Percentiles rank a stretch among this genome's conserved stretches.
Conservation (phyloP, 2,329 filamentous ascomycete genomes). For the Stemphylium lycopersici region DNA sequence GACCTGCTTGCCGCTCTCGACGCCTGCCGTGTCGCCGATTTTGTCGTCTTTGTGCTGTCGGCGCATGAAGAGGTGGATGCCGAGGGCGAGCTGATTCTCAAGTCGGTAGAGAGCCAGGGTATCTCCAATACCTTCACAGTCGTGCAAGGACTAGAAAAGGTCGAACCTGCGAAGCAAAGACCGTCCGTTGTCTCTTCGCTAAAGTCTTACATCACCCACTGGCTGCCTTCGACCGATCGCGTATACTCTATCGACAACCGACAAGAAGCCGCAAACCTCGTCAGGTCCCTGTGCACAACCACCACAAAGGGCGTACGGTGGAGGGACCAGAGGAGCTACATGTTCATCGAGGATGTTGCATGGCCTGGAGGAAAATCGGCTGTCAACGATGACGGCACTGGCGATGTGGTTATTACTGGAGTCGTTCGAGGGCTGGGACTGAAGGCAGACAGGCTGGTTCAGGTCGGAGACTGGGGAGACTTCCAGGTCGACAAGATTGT, state of each 20-base stretch:
- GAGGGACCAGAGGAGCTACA: slow-evolving; percentile 95
- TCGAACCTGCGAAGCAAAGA: slow-evolving; percentile 80
- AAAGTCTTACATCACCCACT: slow-evolving; percentile 91
- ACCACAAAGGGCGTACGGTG: slow-evolving; percentile 93
- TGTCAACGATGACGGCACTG: slow-evolving; percentile 54
- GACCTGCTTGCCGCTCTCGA: slow-evolving; percentile 81
- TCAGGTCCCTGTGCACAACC: slow-evolving; percentile 88
- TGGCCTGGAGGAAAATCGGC: slow-evolving; percentile 64
- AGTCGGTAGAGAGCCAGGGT: slow-evolving; percentile 89
- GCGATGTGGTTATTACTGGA: slow-evolving; percentile 78
- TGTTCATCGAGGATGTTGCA: slow-evolving; percentile 82
- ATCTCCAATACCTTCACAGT: slow-evolving; percentile 90
- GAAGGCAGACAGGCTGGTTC: slow-evolving; percentile 87
- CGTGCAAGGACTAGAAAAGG: slow-evolving; percentile 76
- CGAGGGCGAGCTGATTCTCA: slow-evolving; percentile 81
- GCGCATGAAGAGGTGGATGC: slow-evolving; percentile 83
- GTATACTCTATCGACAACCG: slow-evolving; percentile 85
- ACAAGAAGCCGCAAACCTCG: slow-evolving; percentile 89
- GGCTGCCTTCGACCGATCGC: slow-evolving; percentile 91
- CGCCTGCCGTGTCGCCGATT: slow-evolving; percentile 86
- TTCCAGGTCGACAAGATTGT: slow-evolving; percentile 92
- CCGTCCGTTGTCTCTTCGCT: slow-evolving; percentile 79
- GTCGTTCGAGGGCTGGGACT: slow-evolving; percentile 83
- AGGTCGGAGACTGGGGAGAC: slow-evolving; percentile 91
- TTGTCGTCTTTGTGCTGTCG: slow-evolving; percentile 84